Evolutionary conservation across 2,329 filamentous ascomycete genomes (phyloP), one percentile per base, ranked within the genome.

Genomic region (Penicillium sp.): DNA sequence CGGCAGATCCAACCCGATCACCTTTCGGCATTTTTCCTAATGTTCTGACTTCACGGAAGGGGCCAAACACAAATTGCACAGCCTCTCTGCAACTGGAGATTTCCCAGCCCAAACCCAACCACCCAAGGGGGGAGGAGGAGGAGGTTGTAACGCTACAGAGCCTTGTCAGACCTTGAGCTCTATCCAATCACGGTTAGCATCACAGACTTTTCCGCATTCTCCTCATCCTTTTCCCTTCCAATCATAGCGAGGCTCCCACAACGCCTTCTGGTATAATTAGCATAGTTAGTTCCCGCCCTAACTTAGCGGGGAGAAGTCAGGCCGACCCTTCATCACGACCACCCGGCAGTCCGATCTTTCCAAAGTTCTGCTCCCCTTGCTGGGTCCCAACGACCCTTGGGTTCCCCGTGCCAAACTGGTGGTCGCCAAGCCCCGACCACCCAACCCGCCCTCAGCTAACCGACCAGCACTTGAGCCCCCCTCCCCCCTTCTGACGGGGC

Each of bases 261-360:
- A 31, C 40, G 36, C 27, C 20, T 22, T 31, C 13, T 22, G 46
- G 46, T 58, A 58, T 56, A 58, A 50, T 58, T 58, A 58, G 40
- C 24, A 43, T 16, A 9, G 30, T 42, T 36, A 28, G 53, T 33
- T 57, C 40, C 53, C 47, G 44, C 50, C 53, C 50, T 57, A 53
- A 51, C 47, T 55, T 30, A 39, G 48, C 39, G 44, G 39, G 47
- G 50, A n/a, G 14, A 43, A 5, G 14, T 14, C 39, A 25, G 13
- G 9, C 38, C 24, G 38, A n/a, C 7, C 5, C 24, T 10, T 41
- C 24, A 25, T 41, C 24, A 25, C 9, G 4, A 24, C 20, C 5
- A n/a, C n/a, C 22, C 20, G 9, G 14, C n/a, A 41, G 4, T 16
- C 20, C 22, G 33, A 36, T 36, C 33, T 36, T 35, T 20, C 24